These are phyloP conservation scores for Brachypodium distachyon DNA, from an alignment of 202 grass and related monocot genomes.

Conservation along the genomic window DNA sequence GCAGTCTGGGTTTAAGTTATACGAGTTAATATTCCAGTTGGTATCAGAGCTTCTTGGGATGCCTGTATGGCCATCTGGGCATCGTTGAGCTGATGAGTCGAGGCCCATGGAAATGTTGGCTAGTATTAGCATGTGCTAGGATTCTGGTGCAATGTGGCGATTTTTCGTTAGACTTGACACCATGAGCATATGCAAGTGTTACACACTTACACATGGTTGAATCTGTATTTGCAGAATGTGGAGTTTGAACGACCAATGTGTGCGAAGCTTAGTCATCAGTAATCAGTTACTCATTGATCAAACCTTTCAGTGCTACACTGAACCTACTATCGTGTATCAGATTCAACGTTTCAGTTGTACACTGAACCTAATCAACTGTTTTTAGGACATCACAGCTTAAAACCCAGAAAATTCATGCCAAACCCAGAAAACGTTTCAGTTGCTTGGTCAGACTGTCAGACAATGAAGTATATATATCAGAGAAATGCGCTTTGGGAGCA, in stretches of 20 bases:
- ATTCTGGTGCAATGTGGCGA: constrained; percentile 3
- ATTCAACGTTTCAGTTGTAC: constrained; percentile 1
- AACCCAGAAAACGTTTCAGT: background rate
- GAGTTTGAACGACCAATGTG: background rate
- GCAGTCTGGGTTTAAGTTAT: background rate
- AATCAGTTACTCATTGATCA: background rate
- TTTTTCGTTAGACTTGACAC: background rate
- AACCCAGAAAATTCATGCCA: background rate
- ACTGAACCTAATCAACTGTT: background rate
- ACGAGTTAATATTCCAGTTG: background rate
- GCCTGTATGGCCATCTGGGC: background rate
- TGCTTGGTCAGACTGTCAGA: background rate
- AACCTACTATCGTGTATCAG: background rate
- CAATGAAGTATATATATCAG: background rate
- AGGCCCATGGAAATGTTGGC: background rate
- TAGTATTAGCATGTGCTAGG: background rate
- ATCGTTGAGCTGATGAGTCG: background rate
- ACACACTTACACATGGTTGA: background rate
- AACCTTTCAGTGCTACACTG: background rate
- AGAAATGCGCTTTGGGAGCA: background rate
- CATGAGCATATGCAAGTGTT: background rate
- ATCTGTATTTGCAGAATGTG: background rate
- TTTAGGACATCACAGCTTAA: background rate
- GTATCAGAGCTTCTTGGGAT: background rate
- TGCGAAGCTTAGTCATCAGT: background rate